Base-by-base conservation (phyloP, 2,329 filamentous ascomycete species). In the Hymenoscyphus fructigenus region DNA sequence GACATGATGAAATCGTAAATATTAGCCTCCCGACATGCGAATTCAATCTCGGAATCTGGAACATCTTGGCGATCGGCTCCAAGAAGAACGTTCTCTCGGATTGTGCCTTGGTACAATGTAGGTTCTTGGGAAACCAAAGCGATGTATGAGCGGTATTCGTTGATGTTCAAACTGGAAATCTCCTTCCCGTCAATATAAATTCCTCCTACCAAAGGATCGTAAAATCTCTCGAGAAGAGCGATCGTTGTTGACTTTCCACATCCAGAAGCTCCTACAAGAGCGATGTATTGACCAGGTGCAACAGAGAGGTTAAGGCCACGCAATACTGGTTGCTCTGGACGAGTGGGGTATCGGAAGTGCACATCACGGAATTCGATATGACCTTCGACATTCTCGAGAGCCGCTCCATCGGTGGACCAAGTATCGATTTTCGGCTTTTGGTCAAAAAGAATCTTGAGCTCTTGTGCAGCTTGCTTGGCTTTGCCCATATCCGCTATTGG, bases 221-320 rank as follows among this genome's bases (percentile, higher is more conserved):
- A 98, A 80, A 98, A 98, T 38, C 95, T 90, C 76, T 98, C 94
- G 36, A 98, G 82, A 3, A 98, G 83, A 3, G 92, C 91, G 75
- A 98, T 96, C 0, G 93, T 96, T 0, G 95, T 98, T 59, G 88
- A 92, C 81, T 99, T 98, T 65, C 95, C 95, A 74, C 93, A 97
- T 2, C 95, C 94, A 57, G 91, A 95, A 0, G 94, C 90, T n/a
- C 95, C 95, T 9, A 98, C 95, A 2, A 98, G 85, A 0, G 94
- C 95, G 7, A 94, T 85, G 72, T 94, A 95, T 75, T 94, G 91
- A 3, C 91, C 92, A 0, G 91, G 91, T 32, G 88, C 85, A 53
- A 94, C 85, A 15, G 80, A 81, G 6, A 94, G 82, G 76, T 94
- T 89, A 12, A 97, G 82, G 0, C 93, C 94, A 32, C 92, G 90